Evolutionary conservation across 2,329 filamentous ascomycete genomes (phyloP).

Genomic region (Fusarium kyushuense): DNA sequence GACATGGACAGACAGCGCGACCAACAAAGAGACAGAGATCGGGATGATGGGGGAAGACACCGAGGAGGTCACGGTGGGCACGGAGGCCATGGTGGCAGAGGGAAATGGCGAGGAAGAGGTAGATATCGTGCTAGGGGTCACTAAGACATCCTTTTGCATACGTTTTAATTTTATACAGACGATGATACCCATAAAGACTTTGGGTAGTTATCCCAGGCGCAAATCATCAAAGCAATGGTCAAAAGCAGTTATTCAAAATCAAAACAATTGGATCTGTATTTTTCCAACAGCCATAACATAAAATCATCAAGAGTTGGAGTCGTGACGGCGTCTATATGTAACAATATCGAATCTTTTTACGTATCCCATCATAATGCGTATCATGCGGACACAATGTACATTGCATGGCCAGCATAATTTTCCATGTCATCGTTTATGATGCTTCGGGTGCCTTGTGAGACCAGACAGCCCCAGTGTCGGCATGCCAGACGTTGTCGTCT

Average conservation of each 20-base stretch:
- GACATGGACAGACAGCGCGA: conserved; percentile 55
- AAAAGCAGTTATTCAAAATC: background rate
- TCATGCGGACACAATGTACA: conserved; percentile 31
- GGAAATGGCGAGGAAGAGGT: conserved; percentile 56
- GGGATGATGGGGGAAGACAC: conserved; percentile 50
- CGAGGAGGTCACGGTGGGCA: conserved; percentile 48
- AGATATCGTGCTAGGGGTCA: conserved; percentile 54
- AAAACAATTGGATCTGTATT: conserved; percentile 25
- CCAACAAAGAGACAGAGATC: conserved; percentile 48
- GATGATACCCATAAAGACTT: conserved; percentile 35
- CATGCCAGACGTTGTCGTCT: conserved; percentile 57
- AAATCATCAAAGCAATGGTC: conserved; percentile 2
- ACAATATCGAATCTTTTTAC: conserved; percentile 44
- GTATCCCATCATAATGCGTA: conserved; percentile 43
- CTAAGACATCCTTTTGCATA: conserved; percentile 26
- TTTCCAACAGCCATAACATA: conserved; percentile 9
- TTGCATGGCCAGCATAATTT: conserved; percentile 29
- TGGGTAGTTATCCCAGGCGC: background rate
- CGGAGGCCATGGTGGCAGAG: conserved; percentile 48
- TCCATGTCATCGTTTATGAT: conserved; percentile 29
- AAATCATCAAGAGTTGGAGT: conserved; percentile 45
- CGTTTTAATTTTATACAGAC: conserved; percentile 24
- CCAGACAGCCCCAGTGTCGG: conserved; percentile 62
- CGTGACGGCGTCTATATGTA: conserved; percentile 50
- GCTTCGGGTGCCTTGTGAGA: conserved; percentile 47